A percentile compares a stretch with the other conserved stretches of the same genome.
These are phyloP conservation scores for Bocquillonia castaneifolia DNA, from an alignment of 441 rosid genomes.

Conservation along the genomic window DNA sequence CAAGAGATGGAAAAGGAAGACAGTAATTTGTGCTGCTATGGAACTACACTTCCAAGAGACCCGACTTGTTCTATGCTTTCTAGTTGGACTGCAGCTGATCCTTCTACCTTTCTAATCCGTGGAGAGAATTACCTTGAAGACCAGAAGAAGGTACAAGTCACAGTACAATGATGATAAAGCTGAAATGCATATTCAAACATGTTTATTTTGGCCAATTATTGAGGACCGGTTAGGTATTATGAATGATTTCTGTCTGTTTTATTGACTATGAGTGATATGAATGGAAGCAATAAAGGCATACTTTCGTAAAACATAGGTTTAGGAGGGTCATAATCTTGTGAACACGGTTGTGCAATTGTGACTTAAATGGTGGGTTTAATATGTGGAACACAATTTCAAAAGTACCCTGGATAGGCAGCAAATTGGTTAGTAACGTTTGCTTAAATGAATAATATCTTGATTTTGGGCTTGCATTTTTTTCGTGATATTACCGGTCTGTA, in stretches of 20 bases:
- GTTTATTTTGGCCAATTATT: conserved; percentile 1
- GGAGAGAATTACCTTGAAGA: conserved; percentile 77
- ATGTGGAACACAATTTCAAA: too few species aligned
- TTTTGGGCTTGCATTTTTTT: neutral
- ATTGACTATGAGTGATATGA: too few species aligned
- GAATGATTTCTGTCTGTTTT: too few species aligned
- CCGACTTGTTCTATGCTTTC: conserved; percentile 54
- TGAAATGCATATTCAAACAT: conserved; percentile 1
- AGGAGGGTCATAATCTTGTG: too few species aligned
- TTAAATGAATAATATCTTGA: conserved; percentile 1
- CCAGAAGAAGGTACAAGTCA: conserved; percentile 59
- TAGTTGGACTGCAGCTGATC: conserved; percentile 82
- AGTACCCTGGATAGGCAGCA: too few species aligned
- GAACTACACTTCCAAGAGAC: conserved; percentile 80
- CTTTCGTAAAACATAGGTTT: too few species aligned
- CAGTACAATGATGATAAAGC: conserved; percentile 11
- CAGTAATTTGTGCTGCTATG: conserved; percentile 54
- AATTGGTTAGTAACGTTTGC: neutral
- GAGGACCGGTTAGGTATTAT: too few species aligned
- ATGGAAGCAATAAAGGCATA: too few species aligned
- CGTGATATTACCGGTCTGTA: conserved; percentile 7
- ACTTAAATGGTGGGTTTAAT: too few species aligned
- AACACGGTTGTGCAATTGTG: too few species aligned
- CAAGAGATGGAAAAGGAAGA: conserved; percentile 70
- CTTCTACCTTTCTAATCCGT: conserved; percentile 79